phyloP scores from a whole-genome alignment of 768 basidiomycete species.

The Podaxis sp. region DNA sequence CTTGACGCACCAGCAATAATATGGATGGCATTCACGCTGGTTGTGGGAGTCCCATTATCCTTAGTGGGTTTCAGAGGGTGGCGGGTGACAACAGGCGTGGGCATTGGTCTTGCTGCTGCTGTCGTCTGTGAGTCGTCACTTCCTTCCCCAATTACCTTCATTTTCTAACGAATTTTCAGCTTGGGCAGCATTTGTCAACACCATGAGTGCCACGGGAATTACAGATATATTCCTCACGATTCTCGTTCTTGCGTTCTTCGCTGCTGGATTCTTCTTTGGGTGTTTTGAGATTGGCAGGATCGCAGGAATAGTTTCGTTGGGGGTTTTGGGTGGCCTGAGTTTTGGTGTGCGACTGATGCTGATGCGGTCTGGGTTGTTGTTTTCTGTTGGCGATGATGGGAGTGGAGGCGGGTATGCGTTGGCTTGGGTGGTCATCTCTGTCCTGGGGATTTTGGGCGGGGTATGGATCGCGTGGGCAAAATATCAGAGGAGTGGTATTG shows the following conservation, averaged over 20 bases:
- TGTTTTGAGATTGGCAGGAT: slow-evolving; percentile 49
- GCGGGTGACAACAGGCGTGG: slow-evolving; percentile 55
- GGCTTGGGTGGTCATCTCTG: slow-evolving; percentile 56
- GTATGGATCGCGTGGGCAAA: slow-evolving; percentile 37
- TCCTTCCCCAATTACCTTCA: not conserved
- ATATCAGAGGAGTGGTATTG: slow-evolving; percentile 49
- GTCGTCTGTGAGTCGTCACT: slow-evolving; percentile 40
- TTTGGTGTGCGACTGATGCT: slow-evolving; percentile 56
- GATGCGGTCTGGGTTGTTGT: slow-evolving; percentile 48
- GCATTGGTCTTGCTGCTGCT: slow-evolving; percentile 49
- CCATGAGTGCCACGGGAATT: slow-evolving; percentile 45
- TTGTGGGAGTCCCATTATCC: slow-evolving; percentile 54
- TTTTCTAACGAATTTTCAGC: slow-evolving; percentile 33
- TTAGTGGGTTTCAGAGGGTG: slow-evolving; percentile 57
- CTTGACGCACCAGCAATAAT: slow-evolving; percentile 50
- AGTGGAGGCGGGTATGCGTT: slow-evolving; percentile 29
- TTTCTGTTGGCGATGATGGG: slow-evolving; percentile 27
- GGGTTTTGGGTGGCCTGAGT: slow-evolving; percentile 55
- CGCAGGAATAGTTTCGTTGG: slow-evolving; percentile 46
- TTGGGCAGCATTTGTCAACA: slow-evolving; percentile 66
- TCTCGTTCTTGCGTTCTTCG: slow-evolving; percentile 50
- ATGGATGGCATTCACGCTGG: slow-evolving; percentile 57
- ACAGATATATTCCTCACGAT: slow-evolving; percentile 51
- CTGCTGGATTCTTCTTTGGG: slow-evolving; percentile 52
- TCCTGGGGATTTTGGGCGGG: slow-evolving; percentile 43